Conservation (phyloP, 768 basidiomycete genomes). For the Tephrocybe sp. region DNA sequence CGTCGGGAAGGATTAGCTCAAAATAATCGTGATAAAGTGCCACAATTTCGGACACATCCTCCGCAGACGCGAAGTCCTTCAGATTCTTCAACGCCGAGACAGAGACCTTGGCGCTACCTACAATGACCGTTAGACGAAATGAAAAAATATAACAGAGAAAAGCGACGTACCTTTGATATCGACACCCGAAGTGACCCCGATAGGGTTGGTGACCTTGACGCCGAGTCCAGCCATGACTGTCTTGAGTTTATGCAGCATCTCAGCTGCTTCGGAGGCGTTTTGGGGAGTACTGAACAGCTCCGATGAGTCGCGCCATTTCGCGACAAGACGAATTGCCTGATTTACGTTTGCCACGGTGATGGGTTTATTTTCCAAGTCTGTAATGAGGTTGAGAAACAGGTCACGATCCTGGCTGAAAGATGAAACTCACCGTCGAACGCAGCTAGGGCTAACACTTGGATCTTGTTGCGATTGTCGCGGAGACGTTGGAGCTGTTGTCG, state of each 20-base stretch:
- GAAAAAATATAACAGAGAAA: neutral
- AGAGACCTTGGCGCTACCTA: constrained; percentile 6
- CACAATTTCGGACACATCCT: constrained; percentile 6
- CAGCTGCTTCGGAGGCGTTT: neutral
- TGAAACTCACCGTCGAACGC: constrained; percentile 12
- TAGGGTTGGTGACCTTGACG: neutral
- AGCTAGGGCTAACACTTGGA: neutral
- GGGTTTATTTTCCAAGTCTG: neutral
- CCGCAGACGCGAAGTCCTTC: constrained; percentile 9
- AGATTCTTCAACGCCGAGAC: constrained; percentile 7
- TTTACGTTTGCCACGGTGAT: constrained; percentile 3
- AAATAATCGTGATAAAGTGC: constrained; percentile 11
- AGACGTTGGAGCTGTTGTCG: neutral
- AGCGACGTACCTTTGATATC: neutral
- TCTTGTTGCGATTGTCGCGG: neutral
- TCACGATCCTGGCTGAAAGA: no score
- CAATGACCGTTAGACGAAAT: neutral
- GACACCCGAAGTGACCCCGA: no score
- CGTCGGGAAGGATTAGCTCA: neutral
- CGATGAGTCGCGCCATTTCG: constrained; percentile 3
- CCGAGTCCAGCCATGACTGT: constrained; percentile 7
- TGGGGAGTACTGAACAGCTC: constrained; percentile 1
- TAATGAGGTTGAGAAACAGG: neutral
- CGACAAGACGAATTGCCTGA: constrained; percentile 4
- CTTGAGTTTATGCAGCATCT: neutral